Evolutionary conservation across 345 rosid species (phyloP).

Genomic region (Nasturtium officinale): DNA sequence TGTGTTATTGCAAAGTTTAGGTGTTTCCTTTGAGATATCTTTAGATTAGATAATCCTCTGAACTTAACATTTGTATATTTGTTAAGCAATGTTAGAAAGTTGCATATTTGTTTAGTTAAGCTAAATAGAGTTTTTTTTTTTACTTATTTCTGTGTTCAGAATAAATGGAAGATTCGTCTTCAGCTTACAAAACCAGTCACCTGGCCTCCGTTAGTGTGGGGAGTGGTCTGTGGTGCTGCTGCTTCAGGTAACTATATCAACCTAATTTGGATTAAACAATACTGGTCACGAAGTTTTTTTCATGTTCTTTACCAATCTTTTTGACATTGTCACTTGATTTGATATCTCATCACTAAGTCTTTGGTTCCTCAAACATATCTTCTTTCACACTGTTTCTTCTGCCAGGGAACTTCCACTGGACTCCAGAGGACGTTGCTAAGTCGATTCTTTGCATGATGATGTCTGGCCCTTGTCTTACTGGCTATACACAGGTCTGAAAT

Average conservation of each 20-base stretch:
- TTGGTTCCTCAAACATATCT: background rate
- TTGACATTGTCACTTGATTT: background rate
- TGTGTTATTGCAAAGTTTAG: conserved; percentile 6
- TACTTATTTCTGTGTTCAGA: conserved; percentile 47
- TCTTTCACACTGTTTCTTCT: conserved; percentile 14
- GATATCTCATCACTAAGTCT: no score
- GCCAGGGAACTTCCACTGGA: conserved; percentile 96
- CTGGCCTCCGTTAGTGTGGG: conserved; percentile 98
- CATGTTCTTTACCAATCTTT: background rate
- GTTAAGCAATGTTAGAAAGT: background rate
- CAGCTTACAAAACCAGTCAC: conserved; percentile 97
- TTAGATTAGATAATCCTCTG: background rate
- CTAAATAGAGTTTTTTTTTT: conserved; percentile 1
- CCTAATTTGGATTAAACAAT: background rate
- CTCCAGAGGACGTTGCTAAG: conserved; percentile 84
- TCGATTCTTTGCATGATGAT: conserved; percentile 89
- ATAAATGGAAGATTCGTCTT: conserved; percentile 98
- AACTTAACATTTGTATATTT: background rate
- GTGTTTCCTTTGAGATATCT: background rate
- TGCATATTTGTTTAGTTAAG: conserved; percentile 6
- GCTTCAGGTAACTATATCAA: conserved; percentile 74
- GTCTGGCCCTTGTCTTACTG: conserved; percentile 98
- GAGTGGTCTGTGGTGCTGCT: conserved; percentile 97
- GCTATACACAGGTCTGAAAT: conserved; percentile 83
- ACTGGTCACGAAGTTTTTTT: background rate